Evolutionary conservation across 2,329 filamentous ascomycete genomes (phyloP), one percentile per base, ranked within the genome.

Genomic region (Dichotomopilus funicola): DNA sequence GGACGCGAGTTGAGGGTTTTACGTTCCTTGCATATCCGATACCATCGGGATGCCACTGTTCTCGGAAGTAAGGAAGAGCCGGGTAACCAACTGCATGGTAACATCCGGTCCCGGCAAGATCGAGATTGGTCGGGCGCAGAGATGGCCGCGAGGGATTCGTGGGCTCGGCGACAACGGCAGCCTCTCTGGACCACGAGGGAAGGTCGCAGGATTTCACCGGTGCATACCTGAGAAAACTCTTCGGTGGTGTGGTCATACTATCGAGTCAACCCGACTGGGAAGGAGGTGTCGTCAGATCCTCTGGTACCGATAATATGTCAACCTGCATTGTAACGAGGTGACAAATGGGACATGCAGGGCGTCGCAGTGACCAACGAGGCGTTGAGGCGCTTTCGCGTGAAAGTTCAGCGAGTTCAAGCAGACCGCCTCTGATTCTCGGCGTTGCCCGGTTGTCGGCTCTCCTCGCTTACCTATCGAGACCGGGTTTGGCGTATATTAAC

Each of bases 161-260:
- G 10, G 11, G 6, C 45, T 55, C 46, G 42, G 42, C 35, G 50
- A 48, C 41, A 35, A 31, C 19, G n/a, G 7, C 9, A 11, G 38
- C 31, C 19, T 35, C 35, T 31, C 36, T 34, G 4, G 10, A 27
- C 53, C 47, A 54, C 53, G 47, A 45, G 53, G 53, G 36, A 50
- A 51, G 41, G 53, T 55, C 27, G 48, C 34, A 50, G 36, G 46
- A 19, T 34, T 27, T 27, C 19, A 27, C 35, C 10, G 33, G 7
- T 19, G 38, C 6, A 34, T 19, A 34, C 38, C 34, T 34, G 38
- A 31, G 36, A 6, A 11, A 31, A 8, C 33, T 37, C n/a, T n/a
- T 40, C 10, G 51, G 27, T 54, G 37, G 46, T 49, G 19, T 27
- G 19, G 19, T 27, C 19, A 27, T 27, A 27, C 19, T 27, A 27